Evolutionary conservation across 371 early-diverging fungal genomes (phyloP), one percentile per base, ranked within the genome.

Genomic region (Smittium culicis): DNA sequence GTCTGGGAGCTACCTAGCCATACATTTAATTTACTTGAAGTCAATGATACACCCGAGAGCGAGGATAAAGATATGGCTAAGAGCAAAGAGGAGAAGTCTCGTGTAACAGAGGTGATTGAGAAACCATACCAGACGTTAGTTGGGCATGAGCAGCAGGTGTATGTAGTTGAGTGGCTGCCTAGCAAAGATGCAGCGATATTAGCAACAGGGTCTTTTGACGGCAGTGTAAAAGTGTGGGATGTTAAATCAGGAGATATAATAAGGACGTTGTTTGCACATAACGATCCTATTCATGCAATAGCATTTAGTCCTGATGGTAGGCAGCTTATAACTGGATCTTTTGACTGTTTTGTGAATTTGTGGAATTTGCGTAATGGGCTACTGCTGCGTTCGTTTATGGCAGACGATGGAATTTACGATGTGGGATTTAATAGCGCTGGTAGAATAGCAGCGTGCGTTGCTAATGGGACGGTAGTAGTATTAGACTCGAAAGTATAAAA

Each of bases 141-240:
- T 27, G 91, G 88, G 20, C 91, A 93, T 77, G 76, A 72, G 59
- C 74, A 84, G 70, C 88, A 92, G 72, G 86, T 95, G 34, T 89
- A 90, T 74, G 79, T 85, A 25, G 68, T 91, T 28, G 82, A 81
- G 32, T 92, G 91, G 92, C 78, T 85, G 29, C 89, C 89, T 1
- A 69, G 72, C 2, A 45, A 72, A 17, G 71, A 75, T 67, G 65
- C 77, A 60, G 70, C 77, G 64, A 79, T 88, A 30, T 68, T 87
- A 34, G 83, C 86, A 31, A 93, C 91, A 11, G 94, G 87, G 16
- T 90, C 92, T 25, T 94, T 94, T 73, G 98, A 96, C 77, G 80
- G 85, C 11, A 88, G 89, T 0, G 87, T 92, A 5, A 83, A 92
- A 29, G 71, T 98, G 17, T 98, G 97, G 97, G 93, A 94, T 78